Conservation (phyloP, 495 filamentous ascomycete genomes). For the Penicillium odoratum region DNA sequence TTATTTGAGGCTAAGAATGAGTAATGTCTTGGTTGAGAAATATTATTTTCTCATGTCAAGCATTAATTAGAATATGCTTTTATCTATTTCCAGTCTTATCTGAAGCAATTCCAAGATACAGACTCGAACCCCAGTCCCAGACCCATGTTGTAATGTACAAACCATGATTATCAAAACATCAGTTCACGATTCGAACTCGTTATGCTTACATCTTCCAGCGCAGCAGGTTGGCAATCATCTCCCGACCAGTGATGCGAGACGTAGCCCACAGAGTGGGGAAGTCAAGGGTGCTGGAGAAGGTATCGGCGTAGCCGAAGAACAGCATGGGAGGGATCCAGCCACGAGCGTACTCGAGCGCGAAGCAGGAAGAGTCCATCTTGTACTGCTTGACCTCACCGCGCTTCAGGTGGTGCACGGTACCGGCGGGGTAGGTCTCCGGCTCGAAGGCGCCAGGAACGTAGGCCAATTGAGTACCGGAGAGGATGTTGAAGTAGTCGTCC, state of each 20-base stretch:
- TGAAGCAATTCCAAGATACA: neutral
- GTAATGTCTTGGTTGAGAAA: neutral
- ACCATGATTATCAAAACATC: neutral
- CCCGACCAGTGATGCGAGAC: constrained; percentile 62
- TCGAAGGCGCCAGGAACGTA: constrained; percentile 69
- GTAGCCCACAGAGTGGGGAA: constrained; percentile 78
- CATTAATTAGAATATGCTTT: neutral
- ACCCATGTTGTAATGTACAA: neutral
- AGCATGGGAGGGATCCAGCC: constrained; percentile 92
- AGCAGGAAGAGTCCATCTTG: constrained; percentile 76
- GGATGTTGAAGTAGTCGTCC: constrained; percentile 92
- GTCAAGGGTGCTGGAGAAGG: constrained; percentile 72
- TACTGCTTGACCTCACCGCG: constrained; percentile 84
- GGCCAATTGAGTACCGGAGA: constrained; percentile 70
- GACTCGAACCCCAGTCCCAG: neutral
- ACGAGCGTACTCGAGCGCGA: constrained; percentile 83
- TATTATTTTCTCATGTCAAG: neutral
- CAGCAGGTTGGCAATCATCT: constrained; percentile 72
- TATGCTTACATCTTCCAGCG: constrained; percentile 65
- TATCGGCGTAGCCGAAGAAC: constrained; percentile 82
- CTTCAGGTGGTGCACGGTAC: constrained; percentile 72
- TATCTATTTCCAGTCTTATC: neutral
- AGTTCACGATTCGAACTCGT: neutral
- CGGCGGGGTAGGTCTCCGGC: constrained; percentile 72
- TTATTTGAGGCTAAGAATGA: constrained; percentile 3